A percentile compares a stretch with the other conserved stretches of the same genome.
Conservation (phyloP, 2,329 filamentous ascomycete species). For the Nemania bipapillata region DNA sequence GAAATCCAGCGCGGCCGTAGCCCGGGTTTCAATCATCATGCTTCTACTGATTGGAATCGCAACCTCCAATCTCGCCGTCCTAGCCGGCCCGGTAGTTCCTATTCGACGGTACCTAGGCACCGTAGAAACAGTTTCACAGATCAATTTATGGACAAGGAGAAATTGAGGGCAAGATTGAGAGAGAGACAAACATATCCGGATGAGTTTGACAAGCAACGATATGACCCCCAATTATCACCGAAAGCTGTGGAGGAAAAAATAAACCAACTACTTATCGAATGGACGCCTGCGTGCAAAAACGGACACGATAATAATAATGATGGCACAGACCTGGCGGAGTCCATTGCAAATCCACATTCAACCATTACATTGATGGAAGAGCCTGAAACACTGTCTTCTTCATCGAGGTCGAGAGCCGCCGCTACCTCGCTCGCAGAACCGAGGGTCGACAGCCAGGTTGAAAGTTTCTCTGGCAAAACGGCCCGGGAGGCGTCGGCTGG, state of each 20-base stretch:
- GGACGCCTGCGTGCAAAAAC: constrained; percentile 13
- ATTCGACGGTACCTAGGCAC: background rate
- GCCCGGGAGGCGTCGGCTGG: background rate
- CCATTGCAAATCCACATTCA: background rate
- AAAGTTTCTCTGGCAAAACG: background rate
- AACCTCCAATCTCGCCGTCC: background rate
- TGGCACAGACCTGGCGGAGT: background rate
- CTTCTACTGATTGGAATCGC: too few species aligned
- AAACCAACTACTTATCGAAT: constrained; percentile 28
- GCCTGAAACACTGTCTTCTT: background rate
- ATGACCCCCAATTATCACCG: constrained; percentile 6
- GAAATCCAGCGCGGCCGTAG: background rate
- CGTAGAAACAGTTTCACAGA: background rate
- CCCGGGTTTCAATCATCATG: background rate
- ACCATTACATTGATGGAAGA: background rate
- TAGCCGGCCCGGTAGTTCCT: background rate
- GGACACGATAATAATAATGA: constrained; percentile 3
- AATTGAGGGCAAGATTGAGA: constrained; percentile 4
- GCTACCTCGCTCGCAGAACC: background rate
- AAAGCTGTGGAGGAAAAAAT: background rate
- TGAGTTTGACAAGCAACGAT: constrained; percentile 18
- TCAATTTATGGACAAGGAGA: background rate
- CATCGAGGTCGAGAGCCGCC: background rate
- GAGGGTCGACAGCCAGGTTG: background rate
- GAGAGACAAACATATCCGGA: constrained; percentile 1